A percentile compares a stretch with the other conserved stretches of the same genome.
Evolutionary conservation across 306 rosid species (phyloP).

Genomic region (Pachyrhizus erosus): DNA sequence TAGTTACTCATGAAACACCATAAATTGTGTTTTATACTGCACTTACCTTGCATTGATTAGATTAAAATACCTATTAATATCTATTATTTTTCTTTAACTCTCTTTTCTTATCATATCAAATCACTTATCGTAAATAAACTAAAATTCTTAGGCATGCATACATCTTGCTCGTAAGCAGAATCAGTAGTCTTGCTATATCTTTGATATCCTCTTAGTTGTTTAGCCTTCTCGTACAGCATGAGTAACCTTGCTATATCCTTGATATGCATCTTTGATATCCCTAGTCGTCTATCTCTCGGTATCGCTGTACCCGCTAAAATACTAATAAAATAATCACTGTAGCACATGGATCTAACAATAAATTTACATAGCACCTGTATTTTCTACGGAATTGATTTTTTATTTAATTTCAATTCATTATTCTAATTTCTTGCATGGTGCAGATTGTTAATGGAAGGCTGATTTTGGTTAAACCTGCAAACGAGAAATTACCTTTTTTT

Average conservation of each 20-base stretch:
- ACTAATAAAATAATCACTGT: not conserved
- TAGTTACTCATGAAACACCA: not conserved
- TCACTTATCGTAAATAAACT: not conserved
- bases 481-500: not conserved
- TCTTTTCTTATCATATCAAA: no score
- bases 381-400: conserved; percentile 19
- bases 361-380: not conserved
- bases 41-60: not conserved
- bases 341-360: not conserved
- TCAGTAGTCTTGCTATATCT: no score
- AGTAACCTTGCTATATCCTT: not conserved
- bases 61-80: not conserved
- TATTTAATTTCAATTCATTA: not conserved
- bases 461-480: conserved; percentile 78
- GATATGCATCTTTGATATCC: not conserved
- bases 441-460: conserved; percentile 79
- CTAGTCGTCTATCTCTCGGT: no score
- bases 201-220: no score
- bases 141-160: not conserved
- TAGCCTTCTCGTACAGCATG: no score
- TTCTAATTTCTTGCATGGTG: conserved; percentile 17
- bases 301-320: not conserved
- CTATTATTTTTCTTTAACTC: no score
- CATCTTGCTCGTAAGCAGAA: not conserved
- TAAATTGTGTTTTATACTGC: not conserved